Evolutionary conservation across 306 rosid genomes (phyloP), one percentile per base, ranked within the genome.

Genomic region (Sechiopsis laciniata): DNA sequence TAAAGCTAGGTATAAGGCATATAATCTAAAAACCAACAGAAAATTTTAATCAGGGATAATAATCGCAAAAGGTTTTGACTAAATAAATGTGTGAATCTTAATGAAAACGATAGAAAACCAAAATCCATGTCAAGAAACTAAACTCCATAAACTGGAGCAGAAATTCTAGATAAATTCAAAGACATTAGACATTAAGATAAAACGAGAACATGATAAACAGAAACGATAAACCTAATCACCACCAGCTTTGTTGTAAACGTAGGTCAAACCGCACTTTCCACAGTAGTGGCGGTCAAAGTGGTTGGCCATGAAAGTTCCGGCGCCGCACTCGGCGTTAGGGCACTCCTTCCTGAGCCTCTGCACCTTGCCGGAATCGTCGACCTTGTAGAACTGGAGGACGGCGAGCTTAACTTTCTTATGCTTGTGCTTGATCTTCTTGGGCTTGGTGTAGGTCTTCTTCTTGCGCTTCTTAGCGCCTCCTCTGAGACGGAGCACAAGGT

Each of bases 401-500:
- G 96, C 86, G 68, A 92, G 92, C 95, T 92, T 92, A 4, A 92
- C 95, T 90, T 92, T 92, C 95, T 87, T 92, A 8, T 92, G 86
- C 87, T 92, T 92, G 88, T 92, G 97, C 90, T 92, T 92, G 83
- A 92, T 89, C 86, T 92, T 92, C 90, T 92, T 92, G 0, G 97
- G 97, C 84, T 89, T 92, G 56, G 97, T 89, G 85, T 92, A 89
- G 55, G 97, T 92, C 92, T 92, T 92, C 96, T 92, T 92, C 96
- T 92, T 92, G 4, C 97, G 74, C 90, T 92, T 92, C 84, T 92
- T 92, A 10, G 97, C 97, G 0, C 97, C 97, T 10, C 97, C 97
- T 2, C 97, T 87, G 68, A 92, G 96, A 26, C 97, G 94, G 73
- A 92, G 97, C 8, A 92, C 96, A 0, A 92, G 88, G 77, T 92